These are phyloP conservation scores for Theobroma grandiflorum DNA, from an alignment of 441 rosid species.

Conservation along the genomic window DNA sequence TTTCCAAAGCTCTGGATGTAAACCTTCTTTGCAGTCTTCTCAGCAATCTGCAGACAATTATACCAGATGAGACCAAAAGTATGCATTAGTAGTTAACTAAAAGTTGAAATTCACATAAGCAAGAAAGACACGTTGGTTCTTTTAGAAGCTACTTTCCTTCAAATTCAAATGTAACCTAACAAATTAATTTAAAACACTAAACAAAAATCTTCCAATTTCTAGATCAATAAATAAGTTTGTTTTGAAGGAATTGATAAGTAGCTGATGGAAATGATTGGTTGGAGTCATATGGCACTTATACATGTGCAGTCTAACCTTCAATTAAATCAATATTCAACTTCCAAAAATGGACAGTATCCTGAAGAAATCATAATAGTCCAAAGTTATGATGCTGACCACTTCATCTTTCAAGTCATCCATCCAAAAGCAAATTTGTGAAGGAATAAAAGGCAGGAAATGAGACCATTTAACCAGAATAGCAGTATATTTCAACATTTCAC, in stretches of 20 bases:
- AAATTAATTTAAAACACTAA: no score
- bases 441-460: neutral
- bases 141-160: neutral
- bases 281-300: no score
- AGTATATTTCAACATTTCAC: neutral
- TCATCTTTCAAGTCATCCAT: neutral
- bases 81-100: neutral
- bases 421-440: slow-evolving; percentile 3
- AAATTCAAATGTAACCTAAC: neutral
- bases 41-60: slow-evolving; percentile 68
- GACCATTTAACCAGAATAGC: neutral
- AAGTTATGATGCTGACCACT: no score
- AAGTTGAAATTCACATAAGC: neutral
- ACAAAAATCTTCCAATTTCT: no score
- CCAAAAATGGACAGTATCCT: no score
- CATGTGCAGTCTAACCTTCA: no score
- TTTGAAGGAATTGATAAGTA: no score
- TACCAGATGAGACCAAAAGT: slow-evolving; percentile 16
- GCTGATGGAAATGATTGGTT: no score
- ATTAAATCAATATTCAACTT: no score
- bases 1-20: slow-evolving; percentile 82
- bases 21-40: slow-evolving; percentile 87
- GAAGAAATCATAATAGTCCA: no score
- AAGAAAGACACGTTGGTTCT: neutral
- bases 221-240: no score